Base-by-base conservation (phyloP, 345 rosid species). In the Streptanthus diversifolius region DNA sequence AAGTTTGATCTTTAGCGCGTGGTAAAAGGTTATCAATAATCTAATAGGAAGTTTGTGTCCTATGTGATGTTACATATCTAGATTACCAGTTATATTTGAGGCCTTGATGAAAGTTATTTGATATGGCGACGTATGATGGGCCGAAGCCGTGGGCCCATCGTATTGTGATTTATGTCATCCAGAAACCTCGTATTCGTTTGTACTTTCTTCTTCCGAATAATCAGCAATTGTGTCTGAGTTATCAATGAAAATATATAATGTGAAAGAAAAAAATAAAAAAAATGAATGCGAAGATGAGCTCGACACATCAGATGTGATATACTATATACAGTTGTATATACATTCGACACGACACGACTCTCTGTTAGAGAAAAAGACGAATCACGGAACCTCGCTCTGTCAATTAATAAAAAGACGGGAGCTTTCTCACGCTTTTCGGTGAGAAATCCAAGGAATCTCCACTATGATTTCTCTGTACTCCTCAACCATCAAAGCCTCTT, bases 401-500 rank as follows among this genome's bases (percentile, higher is more conserved):
- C 45, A 2, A 2, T 35, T 5, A 0, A 32, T 19, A 48, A 21
- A 47, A 48, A 48, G 44, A 52, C 21, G 24, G 27, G 33, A 52
- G 41, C 62, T 63, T 52, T 30, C 35, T 32, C 9, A 19, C 30
- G 9, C 56, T 54, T 37, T 0, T 43, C 35, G 71, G 30, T 36
- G 53, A 29, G 8, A 47, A 56, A 35, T 17, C 8, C 17, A 51
- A 80, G 60, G 41, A 8, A 27, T 41, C 13, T 9, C 27, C 6
- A 57, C 14, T 21, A 80, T 76, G 83, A 29, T 61, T 40, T 68
- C 83, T 37, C 45, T 63, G 0, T 44, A 29, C 8, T 63, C 81
- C 13, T 68, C 77, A 0, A 22, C 56, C 17, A 7, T 74, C 57
- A 76, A 73, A 78, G 18, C 55, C 29, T 13, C 75, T 10, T 15